These are phyloP conservation scores for Pseudonectria buxi DNA, from an alignment of 2,329 filamentous ascomycete genomes.

Conservation along the genomic window DNA sequence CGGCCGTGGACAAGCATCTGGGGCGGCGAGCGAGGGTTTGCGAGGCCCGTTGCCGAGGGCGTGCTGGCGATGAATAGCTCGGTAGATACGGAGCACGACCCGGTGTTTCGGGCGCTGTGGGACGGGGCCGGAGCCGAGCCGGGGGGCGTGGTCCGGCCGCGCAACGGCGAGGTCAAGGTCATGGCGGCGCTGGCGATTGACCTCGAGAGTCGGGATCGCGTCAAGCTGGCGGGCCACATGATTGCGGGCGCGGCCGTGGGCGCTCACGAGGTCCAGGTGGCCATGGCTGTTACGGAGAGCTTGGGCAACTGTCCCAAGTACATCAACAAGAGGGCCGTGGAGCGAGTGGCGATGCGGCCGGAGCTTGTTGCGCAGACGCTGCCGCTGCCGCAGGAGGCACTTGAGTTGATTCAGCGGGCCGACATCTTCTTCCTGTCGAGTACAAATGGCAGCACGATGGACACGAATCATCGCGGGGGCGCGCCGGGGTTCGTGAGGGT, in stretches of 20 bases:
- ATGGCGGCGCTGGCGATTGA: slow-evolving; percentile 52
- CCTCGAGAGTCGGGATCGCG: slow-evolving; percentile 48
- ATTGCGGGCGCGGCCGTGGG: slow-evolving; percentile 51
- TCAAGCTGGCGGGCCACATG: slow-evolving; percentile 68
- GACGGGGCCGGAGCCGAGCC: slow-evolving; percentile 40
- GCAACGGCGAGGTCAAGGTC: slow-evolving; percentile 33
- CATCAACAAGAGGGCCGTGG: slow-evolving; percentile 64
- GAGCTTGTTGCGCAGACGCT: slow-evolving; percentile 38
- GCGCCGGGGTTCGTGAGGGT: slow-evolving; percentile 67
- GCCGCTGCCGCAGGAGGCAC: slow-evolving; percentile 45
- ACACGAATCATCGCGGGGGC: slow-evolving; percentile 76
- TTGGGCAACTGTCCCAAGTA: slow-evolving; percentile 87
- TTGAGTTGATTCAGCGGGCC: slow-evolving; percentile 53
- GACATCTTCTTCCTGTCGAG: slow-evolving; percentile 78
- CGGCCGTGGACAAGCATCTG: slow-evolving; percentile 72
- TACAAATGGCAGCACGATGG: slow-evolving; percentile 62
- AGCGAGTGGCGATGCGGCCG: slow-evolving; percentile 39
- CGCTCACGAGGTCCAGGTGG: slow-evolving; percentile 42
- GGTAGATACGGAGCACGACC: slow-evolving; percentile 59
- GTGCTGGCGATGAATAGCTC: slow-evolving; percentile 57
- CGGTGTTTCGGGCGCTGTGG: slow-evolving; percentile 60
- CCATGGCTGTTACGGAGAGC: slow-evolving; percentile 63
- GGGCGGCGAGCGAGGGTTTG: slow-evolving; percentile 68
- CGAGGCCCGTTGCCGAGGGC: slow-evolving; percentile 51
- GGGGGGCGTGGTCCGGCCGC: slow-evolving; percentile 23